phyloP scores from a whole-genome alignment of 495 filamentous ascomycete species.

The Cercophora samala region DNA sequence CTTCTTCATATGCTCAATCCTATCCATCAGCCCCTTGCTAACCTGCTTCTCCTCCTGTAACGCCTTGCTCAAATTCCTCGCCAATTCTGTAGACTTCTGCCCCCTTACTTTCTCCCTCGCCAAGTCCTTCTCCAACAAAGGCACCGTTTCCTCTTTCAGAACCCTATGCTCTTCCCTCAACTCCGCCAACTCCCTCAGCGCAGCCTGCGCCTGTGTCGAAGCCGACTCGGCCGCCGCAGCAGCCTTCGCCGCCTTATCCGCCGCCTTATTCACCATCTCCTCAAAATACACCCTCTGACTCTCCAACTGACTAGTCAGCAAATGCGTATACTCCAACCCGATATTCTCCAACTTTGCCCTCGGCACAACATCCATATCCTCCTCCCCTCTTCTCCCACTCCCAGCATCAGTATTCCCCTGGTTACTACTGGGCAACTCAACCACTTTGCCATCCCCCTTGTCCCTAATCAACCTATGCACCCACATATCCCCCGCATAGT shows the following conservation, averaged over 20 bases:
- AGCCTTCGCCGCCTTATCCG: constrained; percentile 82
- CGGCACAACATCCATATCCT: constrained; percentile 70
- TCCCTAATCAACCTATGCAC: constrained; percentile 92
- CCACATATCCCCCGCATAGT: constrained; percentile 91
- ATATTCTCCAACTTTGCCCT: constrained; percentile 89
- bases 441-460: constrained; percentile 84
- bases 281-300: constrained; percentile 92
- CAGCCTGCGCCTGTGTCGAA: constrained; percentile 48
- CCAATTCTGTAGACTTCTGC: constrained; percentile 68
- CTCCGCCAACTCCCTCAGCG: constrained; percentile 46
- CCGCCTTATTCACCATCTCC: constrained; percentile 85
- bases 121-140: constrained; percentile 65
- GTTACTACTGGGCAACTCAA: constrained; percentile 66
- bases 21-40: constrained; percentile 69
- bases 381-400: not conserved
- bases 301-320: constrained; percentile 87
- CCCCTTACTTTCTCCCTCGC: constrained; percentile 64
- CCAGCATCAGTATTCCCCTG: not conserved
- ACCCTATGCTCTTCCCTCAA: constrained; percentile 55
- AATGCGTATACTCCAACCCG: constrained; percentile 88
- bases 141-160: constrained; percentile 57
- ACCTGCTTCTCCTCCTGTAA: constrained; percentile 87
- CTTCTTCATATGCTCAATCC: constrained; percentile 64
- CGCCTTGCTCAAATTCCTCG: constrained; percentile 69
- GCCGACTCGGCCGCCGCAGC: constrained; percentile 63